Evolutionary conservation across 1,139 yeast genomes (phyloP), one percentile per base, ranked within the genome.

Genomic region (Sugiyamaella novakii): DNA sequence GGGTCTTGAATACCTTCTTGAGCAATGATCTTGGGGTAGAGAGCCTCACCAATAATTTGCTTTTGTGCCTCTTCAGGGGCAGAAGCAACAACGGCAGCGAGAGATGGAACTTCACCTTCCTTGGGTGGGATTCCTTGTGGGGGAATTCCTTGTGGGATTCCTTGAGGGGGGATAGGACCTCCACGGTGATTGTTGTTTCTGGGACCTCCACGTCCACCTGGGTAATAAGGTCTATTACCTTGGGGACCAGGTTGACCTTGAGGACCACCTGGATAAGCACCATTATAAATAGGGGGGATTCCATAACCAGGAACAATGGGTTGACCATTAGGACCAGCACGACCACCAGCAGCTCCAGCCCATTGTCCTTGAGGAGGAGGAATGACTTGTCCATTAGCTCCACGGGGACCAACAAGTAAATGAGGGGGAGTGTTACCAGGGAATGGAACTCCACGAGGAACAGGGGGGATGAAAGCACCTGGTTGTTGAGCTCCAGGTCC

Each of bases 1-100:
- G 87, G 87, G 68, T 87, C 95, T 57, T 83, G 83, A 57, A 75
- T 73, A 71, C 86, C 84, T 68, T 95, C 95, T 68, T 92, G 87
- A 62, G 91, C 83, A 61, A 85, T 84, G 67, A 94, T 86, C 82
- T 84, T 88, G 69, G 95, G 94, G 80, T 91, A 94, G 69, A 94
- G 80, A 70, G 89, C 96, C 80, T 92, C 98, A 74, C 99, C 98
- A 71, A 94, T 81, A 69, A 89, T 81, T 79, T 94, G 88, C 84
- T 87, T 88, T 79, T 91, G 96, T 75, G 89, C 92, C 71, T 87
- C 97, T 67, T 83, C 76, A 37, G 75, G 72, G 37, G 70, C 75
- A 52, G 57, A 61, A 45, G 65, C 57, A 36, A 73, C 71, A 43
- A 68, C 55, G 47, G 67, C 62, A 52, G 71, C 67, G 17, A 68